phyloP scores from a whole-genome alignment of 805 yeast species.

The Kazachstania psychrophila region DNA sequence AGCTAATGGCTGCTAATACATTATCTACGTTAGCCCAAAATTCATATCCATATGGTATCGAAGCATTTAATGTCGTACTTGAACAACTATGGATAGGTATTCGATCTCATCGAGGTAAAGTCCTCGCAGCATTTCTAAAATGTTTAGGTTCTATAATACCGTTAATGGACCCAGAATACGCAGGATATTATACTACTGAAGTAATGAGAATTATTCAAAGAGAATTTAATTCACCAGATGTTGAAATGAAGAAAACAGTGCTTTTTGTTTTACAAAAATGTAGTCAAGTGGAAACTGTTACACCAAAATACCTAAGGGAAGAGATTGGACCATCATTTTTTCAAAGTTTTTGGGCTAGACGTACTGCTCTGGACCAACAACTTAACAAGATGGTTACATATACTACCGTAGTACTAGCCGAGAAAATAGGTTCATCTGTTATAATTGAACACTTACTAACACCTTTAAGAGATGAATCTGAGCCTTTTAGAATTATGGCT shows the following conservation, averaged over 20 bases:
- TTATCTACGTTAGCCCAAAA: constrained; percentile 71
- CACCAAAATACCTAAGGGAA: constrained; percentile 39
- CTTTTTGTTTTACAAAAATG: constrained; percentile 59
- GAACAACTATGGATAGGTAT: constrained; percentile 80
- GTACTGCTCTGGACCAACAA: constrained; percentile 62
- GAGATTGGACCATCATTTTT: constrained; percentile 56
- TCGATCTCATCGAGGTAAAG: constrained; percentile 64
- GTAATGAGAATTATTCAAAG: constrained; percentile 56
- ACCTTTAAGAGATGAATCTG: constrained; percentile 73
- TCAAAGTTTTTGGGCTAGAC: constrained; percentile 68
- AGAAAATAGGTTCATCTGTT: constrained; percentile 54
- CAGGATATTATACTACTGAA: constrained; percentile 68
- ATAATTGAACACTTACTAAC: constrained; percentile 49
- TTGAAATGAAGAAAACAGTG: constrained; percentile 73
- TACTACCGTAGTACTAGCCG: constrained; percentile 59
- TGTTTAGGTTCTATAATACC: constrained; percentile 78
- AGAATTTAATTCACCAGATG: constrained; percentile 76
- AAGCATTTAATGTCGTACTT: constrained; percentile 63
- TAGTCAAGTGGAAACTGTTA: constrained; percentile 50
- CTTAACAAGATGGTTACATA: constrained; percentile 54
- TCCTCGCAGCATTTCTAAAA: constrained; percentile 63
- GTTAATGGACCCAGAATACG: constrained; percentile 75
- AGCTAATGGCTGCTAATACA: constrained; percentile 64
- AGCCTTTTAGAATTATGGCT: constrained; percentile 69
- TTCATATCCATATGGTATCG: constrained; percentile 81